Evolutionary conservation across 129 eudicot genomes (phyloP).

Genomic region (Arctium minus): DNA sequence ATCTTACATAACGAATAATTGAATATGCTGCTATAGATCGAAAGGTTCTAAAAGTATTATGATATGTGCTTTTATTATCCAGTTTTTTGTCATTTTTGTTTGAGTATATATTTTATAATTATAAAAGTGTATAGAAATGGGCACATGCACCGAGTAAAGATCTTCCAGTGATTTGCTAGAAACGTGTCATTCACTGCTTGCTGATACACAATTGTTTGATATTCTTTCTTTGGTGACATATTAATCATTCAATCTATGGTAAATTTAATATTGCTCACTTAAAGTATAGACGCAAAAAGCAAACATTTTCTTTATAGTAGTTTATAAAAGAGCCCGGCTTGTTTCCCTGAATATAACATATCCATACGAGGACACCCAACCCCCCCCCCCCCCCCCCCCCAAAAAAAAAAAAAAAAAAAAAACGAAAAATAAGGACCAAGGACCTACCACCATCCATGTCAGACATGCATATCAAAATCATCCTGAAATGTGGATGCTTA

Average conservation of each 20-base stretch:
- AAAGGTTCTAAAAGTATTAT: conserved; percentile 21
- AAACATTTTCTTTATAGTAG: conserved; percentile 6
- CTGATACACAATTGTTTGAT: conserved; percentile 9
- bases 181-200: conserved; percentile 14
- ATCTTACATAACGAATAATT: conserved; percentile 18
- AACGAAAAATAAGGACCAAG: neutral
- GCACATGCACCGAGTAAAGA: conserved; percentile 19
- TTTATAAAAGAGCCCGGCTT: conserved; percentile 1
- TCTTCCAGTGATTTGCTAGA: conserved; percentile 14
- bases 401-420: too few species aligned
- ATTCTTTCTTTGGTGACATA: conserved; percentile 1
- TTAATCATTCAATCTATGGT: neutral
- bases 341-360: conserved; percentile 1
- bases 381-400: too few species aligned
- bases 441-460: neutral
- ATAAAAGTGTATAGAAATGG: conserved; percentile 3
- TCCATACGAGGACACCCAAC: neutral
- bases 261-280: neutral
- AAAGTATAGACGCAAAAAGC: conserved; percentile 22
- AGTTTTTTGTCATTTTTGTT: neutral
- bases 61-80: neutral
- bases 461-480: conserved; percentile 1
- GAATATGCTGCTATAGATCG: conserved; percentile 13
- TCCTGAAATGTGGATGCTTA: neutral
- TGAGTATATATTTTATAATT: neutral